A percentile compares a stretch with the other conserved stretches of the same genome.
These are phyloP conservation scores for Kwoniella dejecticola DNA, from an alignment of 768 basidiomycete species.

Conservation along the genomic window DNA sequence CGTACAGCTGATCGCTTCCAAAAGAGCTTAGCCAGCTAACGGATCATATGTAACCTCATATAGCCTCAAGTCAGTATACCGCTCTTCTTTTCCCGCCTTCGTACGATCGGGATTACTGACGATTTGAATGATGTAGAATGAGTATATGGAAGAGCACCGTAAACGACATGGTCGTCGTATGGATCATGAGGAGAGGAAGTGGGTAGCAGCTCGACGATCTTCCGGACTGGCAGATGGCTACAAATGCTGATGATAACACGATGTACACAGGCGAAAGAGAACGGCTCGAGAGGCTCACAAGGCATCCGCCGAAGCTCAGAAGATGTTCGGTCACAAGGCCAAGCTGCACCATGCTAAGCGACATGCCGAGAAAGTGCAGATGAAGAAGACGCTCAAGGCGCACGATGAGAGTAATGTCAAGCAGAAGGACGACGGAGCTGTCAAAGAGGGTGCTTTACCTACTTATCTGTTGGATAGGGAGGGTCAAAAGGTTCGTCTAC, in stretches of 20 bases:
- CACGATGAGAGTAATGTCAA: constrained; percentile 99
- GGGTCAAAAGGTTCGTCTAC: constrained; percentile 68
- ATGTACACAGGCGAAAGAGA: constrained; percentile 56
- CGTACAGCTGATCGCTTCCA: background rate
- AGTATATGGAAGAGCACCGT: constrained; percentile 98
- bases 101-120: constrained; percentile 19
- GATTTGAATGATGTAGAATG: constrained; percentile 67
- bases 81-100: background rate
- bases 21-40: constrained; percentile 6
- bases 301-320: constrained; percentile 82
- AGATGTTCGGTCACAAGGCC: constrained; percentile 93
- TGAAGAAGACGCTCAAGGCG: constrained; percentile 99
- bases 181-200: constrained; percentile 96
- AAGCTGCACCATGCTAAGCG: constrained; percentile 97
- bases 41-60: constrained; percentile 8
- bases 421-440: constrained; percentile 74
- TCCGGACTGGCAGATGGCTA: background rate
- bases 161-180: constrained; percentile 93
- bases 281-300: constrained; percentile 58
- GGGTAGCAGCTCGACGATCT: too few relatives aligned
- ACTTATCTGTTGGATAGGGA: constrained; percentile 96
- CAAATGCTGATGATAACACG: constrained; percentile 2
- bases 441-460: constrained; percentile 86
- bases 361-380: constrained; percentile 95
- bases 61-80: constrained; percentile 41